Evolutionary conservation across 805 yeast genomes (phyloP).

Genomic region (Saccharomyces paradoxus): DNA sequence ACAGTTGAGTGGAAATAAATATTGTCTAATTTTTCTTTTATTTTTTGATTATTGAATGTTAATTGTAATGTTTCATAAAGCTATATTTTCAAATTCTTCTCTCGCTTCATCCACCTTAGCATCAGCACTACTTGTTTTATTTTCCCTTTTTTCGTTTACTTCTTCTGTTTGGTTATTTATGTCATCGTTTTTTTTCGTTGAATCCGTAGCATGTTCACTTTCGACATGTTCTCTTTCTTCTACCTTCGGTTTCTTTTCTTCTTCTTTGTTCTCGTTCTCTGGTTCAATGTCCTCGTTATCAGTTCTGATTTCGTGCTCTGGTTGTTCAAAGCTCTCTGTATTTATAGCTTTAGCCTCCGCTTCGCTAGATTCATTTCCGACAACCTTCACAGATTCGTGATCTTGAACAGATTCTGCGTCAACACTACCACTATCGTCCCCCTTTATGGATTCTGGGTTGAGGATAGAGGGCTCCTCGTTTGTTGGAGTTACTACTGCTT

Average conservation of each 20-base stretch:
- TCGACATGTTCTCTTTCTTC: slow-evolving; percentile 4
- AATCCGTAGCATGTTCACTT: not conserved
- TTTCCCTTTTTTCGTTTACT: slow-evolving; percentile 1
- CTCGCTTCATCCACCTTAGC: slow-evolving; percentile 9
- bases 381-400: not conserved
- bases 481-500: slow-evolving; percentile 5
- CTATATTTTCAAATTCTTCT: slow-evolving; percentile 27
- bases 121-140: not conserved
- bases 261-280: slow-evolving; percentile 6
- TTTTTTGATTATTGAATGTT: not conserved
- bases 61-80: slow-evolving; percentile 12
- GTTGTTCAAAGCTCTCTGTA: slow-evolving; percentile 1
- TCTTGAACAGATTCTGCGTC: slow-evolving; percentile 4
- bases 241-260: not conserved
- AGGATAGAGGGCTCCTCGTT: slow-evolving; percentile 7
- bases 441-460: not conserved
- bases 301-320: slow-evolving; percentile 1
- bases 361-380: not conserved
- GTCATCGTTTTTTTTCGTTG: slow-evolving; percentile 6
- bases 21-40: not conserved
- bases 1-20: not conserved
- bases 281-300: slow-evolving; percentile 7
- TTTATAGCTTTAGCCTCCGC: not conserved
- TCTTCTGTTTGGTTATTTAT: slow-evolving; percentile 1
- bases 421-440: slow-evolving; percentile 1